Evolutionary conservation across 225 moss, liverwort and hornwort species (phyloP).

Genomic region (Lunularia cruciata): DNA sequence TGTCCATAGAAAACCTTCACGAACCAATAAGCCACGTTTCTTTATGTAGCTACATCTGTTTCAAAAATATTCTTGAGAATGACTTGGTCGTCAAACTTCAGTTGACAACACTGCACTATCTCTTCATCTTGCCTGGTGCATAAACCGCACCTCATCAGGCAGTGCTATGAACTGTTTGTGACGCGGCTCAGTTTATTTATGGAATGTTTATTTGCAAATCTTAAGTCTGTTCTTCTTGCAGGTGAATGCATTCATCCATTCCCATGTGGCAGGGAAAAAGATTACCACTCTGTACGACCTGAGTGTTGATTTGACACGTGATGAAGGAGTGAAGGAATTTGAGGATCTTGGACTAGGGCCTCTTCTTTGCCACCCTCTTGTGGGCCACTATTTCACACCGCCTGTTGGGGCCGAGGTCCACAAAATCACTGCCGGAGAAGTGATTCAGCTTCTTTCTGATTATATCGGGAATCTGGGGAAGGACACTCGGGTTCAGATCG

Average conservation of each 20-base stretch:
- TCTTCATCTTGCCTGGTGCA: too few species aligned
- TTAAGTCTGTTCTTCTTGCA: constrained; percentile 19
- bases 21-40: too few species aligned
- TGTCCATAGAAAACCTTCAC: too few species aligned
- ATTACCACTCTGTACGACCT: constrained; percentile 83
- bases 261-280: constrained; percentile 73
- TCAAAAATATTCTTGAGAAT: too few species aligned
- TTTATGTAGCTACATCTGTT: too few species aligned
- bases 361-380: constrained; percentile 69
- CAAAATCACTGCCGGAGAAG: constrained; percentile 67
- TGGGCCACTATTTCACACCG: constrained; percentile 73
- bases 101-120: too few species aligned
- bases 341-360: constrained; percentile 84
- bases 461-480: constrained; percentile 49
- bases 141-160: too few species aligned
- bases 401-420: constrained; percentile 53
- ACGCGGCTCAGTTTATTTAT: neutral
- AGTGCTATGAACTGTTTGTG: neutral
- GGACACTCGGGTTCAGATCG: constrained; percentile 58
- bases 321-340: constrained; percentile 75
- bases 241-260: constrained; percentile 81
- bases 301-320: constrained; percentile 60
- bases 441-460: constrained; percentile 65
- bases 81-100: too few species aligned
- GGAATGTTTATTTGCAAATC: neutral